Conservation (phyloP, 257 asterid species). For the Solanum chilense region DNA sequence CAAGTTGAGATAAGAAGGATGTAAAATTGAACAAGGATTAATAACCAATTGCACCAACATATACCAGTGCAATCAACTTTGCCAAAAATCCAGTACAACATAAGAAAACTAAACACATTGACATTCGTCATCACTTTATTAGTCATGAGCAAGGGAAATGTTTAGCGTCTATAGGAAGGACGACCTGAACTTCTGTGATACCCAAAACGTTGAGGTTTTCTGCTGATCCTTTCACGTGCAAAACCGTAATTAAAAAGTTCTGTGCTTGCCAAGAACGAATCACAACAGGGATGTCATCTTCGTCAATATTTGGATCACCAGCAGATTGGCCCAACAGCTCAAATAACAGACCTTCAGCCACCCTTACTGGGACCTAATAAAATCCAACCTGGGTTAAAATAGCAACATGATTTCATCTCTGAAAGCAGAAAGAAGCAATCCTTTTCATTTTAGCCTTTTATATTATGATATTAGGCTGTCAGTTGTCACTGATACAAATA, state of each 20-base stretch:
- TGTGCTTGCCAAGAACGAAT: conserved; percentile 96
- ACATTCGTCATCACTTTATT: no score
- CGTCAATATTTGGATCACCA: conserved; percentile 78
- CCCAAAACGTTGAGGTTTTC: conserved; percentile 72
- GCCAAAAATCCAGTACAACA: no score
- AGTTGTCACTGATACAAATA: not conserved
- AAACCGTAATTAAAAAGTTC: conserved; percentile 62
- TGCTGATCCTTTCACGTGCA: conserved; percentile 77
- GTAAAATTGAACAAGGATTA: not conserved
- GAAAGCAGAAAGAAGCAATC: not conserved
- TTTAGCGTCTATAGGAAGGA: not conserved
- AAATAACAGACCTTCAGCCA: conserved; percentile 87
- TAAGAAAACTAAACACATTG: no score
- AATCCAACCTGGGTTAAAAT: conserved; percentile 1
- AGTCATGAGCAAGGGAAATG: not conserved
- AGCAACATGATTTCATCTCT: not conserved
- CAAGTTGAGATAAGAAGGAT: not conserved
- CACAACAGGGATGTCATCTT: conserved; percentile 91
- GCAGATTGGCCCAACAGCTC: conserved; percentile 95
- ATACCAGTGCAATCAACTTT: not conserved
- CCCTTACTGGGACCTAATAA: conserved; percentile 90
- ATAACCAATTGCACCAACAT: not conserved
- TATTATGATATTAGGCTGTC: not conserved
- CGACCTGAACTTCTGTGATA: conserved; percentile 92
- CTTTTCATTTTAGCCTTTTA: not conserved